Evolutionary conservation across 768 basidiomycete genomes (phyloP).

Genomic region (Boletus insuetus): DNA sequence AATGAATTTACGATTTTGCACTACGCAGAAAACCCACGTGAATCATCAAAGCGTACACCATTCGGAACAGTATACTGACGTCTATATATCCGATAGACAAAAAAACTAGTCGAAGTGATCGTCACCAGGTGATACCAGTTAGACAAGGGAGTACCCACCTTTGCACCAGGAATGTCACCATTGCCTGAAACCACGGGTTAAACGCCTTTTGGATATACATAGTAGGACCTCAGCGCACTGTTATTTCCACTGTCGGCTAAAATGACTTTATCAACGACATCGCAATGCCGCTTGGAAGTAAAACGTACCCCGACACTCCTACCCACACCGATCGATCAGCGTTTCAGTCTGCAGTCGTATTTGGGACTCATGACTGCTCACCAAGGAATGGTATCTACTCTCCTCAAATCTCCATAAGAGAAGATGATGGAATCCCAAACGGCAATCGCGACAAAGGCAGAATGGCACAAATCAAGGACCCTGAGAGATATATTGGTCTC

Average conservation of each 20-base stretch:
- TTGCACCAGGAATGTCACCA: slow-evolving; percentile 26
- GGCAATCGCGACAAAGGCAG: slow-evolving; percentile 17
- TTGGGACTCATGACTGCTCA: not conserved
- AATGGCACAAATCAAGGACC: slow-evolving; percentile 26
- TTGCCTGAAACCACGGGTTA: slow-evolving; percentile 13
- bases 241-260: slow-evolving; percentile 21
- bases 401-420: slow-evolving; percentile 15
- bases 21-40: not conserved
- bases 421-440: slow-evolving; percentile 25
- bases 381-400: slow-evolving; percentile 21
- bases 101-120: slow-evolving; percentile 14
- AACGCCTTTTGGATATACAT: not conserved
- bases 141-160: not conserved
- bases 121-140: not conserved
- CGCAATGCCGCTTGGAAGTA: not conserved
- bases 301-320: slow-evolving; percentile 26
- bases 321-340: not conserved
- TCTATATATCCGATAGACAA: slow-evolving; percentile 25
- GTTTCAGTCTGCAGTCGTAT: not conserved
- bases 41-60: not conserved
- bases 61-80: slow-evolving; percentile 4
- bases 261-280: not conserved
- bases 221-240: slow-evolving; percentile 8
- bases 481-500: slow-evolving; percentile 1
- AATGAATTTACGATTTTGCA: slow-evolving; percentile 8